Percentiles rank a stretch among this genome's conserved stretches.
These are phyloP conservation scores for Cryptococcus wingfieldii DNA, from an alignment of 1,284 basidiomycete genomes.

Conservation along the genomic window DNA sequence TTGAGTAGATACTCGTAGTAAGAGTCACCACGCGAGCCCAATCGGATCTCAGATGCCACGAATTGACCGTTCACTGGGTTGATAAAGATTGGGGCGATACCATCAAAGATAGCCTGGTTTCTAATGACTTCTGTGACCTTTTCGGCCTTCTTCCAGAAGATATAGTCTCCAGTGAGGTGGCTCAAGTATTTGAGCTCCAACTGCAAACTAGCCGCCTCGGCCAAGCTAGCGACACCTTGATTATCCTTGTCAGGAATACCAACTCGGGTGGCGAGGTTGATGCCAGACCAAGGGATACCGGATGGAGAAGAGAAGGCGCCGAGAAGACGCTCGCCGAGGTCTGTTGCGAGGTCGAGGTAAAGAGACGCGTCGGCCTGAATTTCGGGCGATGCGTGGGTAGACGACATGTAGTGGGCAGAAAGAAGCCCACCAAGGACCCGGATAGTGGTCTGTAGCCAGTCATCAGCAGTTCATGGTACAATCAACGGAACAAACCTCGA, in stretches of 20 bases:
- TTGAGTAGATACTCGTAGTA: slow-evolving; percentile 94
- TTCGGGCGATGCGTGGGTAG: slow-evolving; percentile 46
- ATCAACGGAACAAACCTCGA: slow-evolving; percentile 62
- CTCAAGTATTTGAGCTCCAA: slow-evolving; percentile 89
- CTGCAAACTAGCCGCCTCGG: slow-evolving; percentile 78
- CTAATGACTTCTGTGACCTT: slow-evolving; percentile 71
- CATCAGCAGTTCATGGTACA: neutral
- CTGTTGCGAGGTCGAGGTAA: slow-evolving; percentile 69
- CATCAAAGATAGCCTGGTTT: slow-evolving; percentile 60
- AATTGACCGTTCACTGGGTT: slow-evolving; percentile 68
- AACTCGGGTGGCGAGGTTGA: slow-evolving; percentile 66
- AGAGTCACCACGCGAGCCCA: slow-evolving; percentile 89
- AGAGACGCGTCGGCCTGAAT: slow-evolving; percentile 56
- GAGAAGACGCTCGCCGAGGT: slow-evolving; percentile 80
- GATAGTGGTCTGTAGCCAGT: slow-evolving; percentile 62
- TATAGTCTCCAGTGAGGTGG: slow-evolving; percentile 66
- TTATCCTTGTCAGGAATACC: slow-evolving; percentile 67
- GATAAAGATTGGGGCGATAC: slow-evolving; percentile 80
- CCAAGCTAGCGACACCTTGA: slow-evolving; percentile 67
- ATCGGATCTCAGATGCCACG: slow-evolving; percentile 69
- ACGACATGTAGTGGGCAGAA: slow-evolving; percentile 68
- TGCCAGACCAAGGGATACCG: slow-evolving; percentile 72
- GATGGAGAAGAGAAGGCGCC: slow-evolving; percentile 75
- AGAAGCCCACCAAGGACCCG: slow-evolving; percentile 77
- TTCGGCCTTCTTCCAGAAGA: slow-evolving; percentile 80